phyloP scores from a whole-genome alignment of 1,284 basidiomycete species.

The Naganishia sp. region DNA sequence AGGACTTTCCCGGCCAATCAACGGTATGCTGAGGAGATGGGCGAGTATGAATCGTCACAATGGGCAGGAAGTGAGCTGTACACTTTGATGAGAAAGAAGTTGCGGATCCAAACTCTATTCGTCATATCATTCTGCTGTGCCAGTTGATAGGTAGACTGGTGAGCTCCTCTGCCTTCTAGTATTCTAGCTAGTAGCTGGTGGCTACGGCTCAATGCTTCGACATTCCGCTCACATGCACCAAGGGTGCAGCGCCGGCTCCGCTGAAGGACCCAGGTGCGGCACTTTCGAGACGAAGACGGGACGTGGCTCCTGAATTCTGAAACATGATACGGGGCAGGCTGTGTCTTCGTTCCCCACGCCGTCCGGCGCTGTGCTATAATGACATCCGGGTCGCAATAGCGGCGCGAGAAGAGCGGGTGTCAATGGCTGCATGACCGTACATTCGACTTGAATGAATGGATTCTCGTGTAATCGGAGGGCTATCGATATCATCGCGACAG shows the following conservation, averaged over 20 bases:
- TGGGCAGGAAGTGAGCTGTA: not conserved
- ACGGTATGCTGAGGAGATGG: not conserved
- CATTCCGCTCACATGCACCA: not conserved
- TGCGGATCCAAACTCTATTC: slow-evolving; percentile 13
- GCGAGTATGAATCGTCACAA: not conserved
- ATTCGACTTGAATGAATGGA: too few species aligned
- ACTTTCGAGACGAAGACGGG: not conserved
- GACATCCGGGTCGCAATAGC: not conserved
- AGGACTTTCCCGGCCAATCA: not conserved
- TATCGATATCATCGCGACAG: too few species aligned
- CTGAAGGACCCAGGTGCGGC: not conserved
- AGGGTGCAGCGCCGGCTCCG: not conserved
- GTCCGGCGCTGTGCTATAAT: not conserved
- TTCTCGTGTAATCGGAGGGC: too few species aligned
- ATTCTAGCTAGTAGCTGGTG: too few species aligned
- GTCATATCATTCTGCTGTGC: slow-evolving; percentile 13
- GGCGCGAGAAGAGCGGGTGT: too few species aligned
- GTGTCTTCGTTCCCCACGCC: not conserved
- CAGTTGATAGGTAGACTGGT: not conserved
- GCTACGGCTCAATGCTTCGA: too few species aligned
- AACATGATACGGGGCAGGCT: slow-evolving; percentile 2
- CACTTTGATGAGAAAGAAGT: not conserved
- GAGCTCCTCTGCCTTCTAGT: too few species aligned
- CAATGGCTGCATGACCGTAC: not conserved
- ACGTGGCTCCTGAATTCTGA: not conserved